Base-by-base conservation (phyloP, 257 asterid species). In the Voacanga thouarsii region DNA sequence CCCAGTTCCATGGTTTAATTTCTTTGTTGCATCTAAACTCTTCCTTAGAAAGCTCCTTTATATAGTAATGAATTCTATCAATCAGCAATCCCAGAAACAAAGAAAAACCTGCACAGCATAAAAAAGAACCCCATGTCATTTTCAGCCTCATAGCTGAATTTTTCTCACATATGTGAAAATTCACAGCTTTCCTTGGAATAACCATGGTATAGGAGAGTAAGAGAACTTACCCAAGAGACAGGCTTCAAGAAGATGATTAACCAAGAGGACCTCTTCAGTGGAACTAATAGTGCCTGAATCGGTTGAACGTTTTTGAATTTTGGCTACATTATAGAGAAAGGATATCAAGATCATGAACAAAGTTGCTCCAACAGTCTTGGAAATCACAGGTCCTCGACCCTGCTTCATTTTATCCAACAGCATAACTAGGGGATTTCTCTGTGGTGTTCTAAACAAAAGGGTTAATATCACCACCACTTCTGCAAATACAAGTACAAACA, bases 201-300 rank as follows among this genome's bases (percentile, higher is more conserved):
- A n/a, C 64, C 23, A n/a, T 23, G 7, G 4, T 57, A 57, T 57
- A 57, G 18, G 44, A 14, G 43, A 77, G 55, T 49, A 12, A 3
- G 24, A 21, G 45, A 33, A 67, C 3, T 65, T 83, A 93, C 96
- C 96, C 51, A 90, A 45, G 12, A 93, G 91, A 3, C 94, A 86
- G 8, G 92, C 96, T 78, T 87, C 91, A 2, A 92, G 88, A 26
- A 93, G 92, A 24, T 90, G 91, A 79, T 81, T 80, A 75, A 92
- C 96, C 78, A 91, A 71, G 57, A 93, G 82, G 78, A 92, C 87
- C 87, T 93, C 95, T 68, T 93, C 96, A 64, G 97, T 90, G 0
- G 97, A 89, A 82, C 82, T 91, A 44, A 86, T 83, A 0, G 77
- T 82, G 66, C 85, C 89, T 16, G 85, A 83, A 51, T 91, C 92